Evolutionary conservation across 2,329 filamentous ascomycete genomes (phyloP).

Genomic region (Colletotrichum musicola): DNA sequence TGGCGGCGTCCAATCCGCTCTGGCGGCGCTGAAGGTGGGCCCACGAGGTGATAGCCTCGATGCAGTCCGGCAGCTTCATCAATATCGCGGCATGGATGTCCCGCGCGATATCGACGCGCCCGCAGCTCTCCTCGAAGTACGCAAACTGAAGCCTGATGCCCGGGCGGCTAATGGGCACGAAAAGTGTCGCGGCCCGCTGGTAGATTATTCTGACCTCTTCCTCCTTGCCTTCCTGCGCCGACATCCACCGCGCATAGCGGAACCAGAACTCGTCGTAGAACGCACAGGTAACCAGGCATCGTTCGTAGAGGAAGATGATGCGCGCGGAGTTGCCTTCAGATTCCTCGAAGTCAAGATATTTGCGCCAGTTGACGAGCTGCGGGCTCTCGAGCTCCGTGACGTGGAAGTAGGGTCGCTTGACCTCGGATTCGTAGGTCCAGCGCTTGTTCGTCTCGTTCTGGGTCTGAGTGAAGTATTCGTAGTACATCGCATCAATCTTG

Average conservation of each 20-base stretch:
- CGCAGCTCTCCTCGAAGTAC: slow-evolving; percentile 91
- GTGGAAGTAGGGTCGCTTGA: slow-evolving; percentile 97
- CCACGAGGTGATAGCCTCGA: slow-evolving; percentile 89
- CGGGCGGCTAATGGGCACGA: slow-evolving; percentile 87
- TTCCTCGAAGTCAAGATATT: slow-evolving; percentile 97
- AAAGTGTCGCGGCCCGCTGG: slow-evolving; percentile 85
- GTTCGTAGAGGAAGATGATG: slow-evolving; percentile 88
- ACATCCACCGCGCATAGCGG: slow-evolving; percentile 96
- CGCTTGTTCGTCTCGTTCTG: slow-evolving; percentile 91
- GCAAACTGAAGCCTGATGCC: slow-evolving; percentile 91
- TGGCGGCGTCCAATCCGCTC: slow-evolving; percentile 84
- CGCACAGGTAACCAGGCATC: slow-evolving; percentile 91
- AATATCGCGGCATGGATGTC: slow-evolving; percentile 89
- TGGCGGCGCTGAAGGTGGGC: slow-evolving; percentile 90
- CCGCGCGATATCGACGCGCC: slow-evolving; percentile 80
- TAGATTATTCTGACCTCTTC: slow-evolving; percentile 95
- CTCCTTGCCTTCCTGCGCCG: slow-evolving; percentile 80
- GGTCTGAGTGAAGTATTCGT: slow-evolving; percentile 83
- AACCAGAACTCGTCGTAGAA: slow-evolving; percentile 99
- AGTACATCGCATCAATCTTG: slow-evolving; percentile 84
- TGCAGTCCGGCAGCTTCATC: slow-evolving; percentile 79
- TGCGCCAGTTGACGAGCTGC: slow-evolving; percentile 91
- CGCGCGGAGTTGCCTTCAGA: slow-evolving; percentile 81
- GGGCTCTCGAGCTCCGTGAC: slow-evolving; percentile 90
- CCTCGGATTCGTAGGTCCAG: slow-evolving; percentile 94